A percentile compares a stretch with the other conserved stretches of the same genome.
phyloP scores from a whole-genome alignment of 2,329 filamentous ascomycete species.

The Westerdykella aurantiaca region DNA sequence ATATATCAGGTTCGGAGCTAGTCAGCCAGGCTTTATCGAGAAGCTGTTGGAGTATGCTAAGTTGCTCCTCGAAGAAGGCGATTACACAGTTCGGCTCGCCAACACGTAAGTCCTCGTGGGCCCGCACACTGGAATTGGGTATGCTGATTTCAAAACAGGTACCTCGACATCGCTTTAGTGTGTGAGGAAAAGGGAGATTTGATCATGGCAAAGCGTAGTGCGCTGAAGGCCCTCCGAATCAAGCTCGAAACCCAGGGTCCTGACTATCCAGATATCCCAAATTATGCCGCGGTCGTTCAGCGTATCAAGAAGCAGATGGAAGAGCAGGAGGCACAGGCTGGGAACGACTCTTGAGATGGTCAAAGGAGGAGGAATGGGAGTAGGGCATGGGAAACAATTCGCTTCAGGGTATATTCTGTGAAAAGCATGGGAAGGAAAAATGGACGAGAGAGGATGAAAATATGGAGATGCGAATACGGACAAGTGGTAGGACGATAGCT shows the following conservation, averaged over 20 bases:
- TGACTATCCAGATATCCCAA: slow-evolving; percentile 21
- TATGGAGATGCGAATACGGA: too few species aligned
- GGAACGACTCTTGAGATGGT: neutral
- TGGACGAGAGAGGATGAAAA: too few species aligned
- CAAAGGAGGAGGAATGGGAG: neutral
- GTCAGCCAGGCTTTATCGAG: slow-evolving; percentile 10
- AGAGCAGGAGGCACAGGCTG: neutral
- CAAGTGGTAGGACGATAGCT: too few species aligned
- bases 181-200: slow-evolving; percentile 23
- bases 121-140: neutral
- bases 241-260: slow-evolving; percentile 23
- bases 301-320: slow-evolving; percentile 16
- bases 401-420: too few species aligned
- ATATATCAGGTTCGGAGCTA: slow-evolving; percentile 10
- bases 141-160: slow-evolving; percentile 14
- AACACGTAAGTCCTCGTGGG: slow-evolving; percentile 17
- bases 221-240: slow-evolving; percentile 23
- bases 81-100: slow-evolving; percentile 20
- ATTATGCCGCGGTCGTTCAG: slow-evolving; percentile 18
- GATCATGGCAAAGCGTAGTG: slow-evolving; percentile 14
- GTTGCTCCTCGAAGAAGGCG: slow-evolving; percentile 23
- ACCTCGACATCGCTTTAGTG: slow-evolving; percentile 28
- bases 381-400: too few species aligned
- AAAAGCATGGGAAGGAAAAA: too few species aligned
- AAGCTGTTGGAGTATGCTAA: slow-evolving; percentile 25